Percentiles rank a stretch among this genome's conserved stretches.
These are phyloP conservation scores for Ceratobasidium sp. DNA, from an alignment of 1,284 basidiomycete genomes.

Conservation along the genomic window DNA sequence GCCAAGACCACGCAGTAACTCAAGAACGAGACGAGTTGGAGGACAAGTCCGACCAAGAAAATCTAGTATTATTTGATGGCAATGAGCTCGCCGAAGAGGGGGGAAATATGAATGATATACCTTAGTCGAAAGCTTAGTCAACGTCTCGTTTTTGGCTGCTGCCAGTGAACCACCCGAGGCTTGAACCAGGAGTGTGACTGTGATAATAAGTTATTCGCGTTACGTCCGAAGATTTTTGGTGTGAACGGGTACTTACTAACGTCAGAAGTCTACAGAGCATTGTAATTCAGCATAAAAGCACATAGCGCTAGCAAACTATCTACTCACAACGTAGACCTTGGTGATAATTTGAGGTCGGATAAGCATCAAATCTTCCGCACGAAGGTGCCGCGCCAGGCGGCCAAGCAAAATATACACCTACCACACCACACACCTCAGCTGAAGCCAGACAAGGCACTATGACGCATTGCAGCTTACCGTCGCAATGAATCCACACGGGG, in stretches of 20 bases:
- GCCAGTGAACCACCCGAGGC: neutral
- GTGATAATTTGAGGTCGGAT: constrained; percentile 15
- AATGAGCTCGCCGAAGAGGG: neutral
- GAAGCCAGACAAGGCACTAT: no score
- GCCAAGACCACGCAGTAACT: constrained; percentile 57
- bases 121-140: neutral
- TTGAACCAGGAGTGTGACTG: constrained; percentile 33
- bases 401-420: constrained; percentile 36
- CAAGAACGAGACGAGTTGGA: constrained; percentile 57
- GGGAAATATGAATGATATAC: neutral
- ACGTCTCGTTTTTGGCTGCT: neutral
- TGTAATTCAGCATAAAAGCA: neutral
- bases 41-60: constrained; percentile 55
- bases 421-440: no score
- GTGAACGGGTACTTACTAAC: neutral
- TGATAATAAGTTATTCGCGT: neutral
- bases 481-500: constrained; percentile 28
- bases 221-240: no score
- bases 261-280: constrained; percentile 21
- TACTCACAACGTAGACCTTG: constrained; percentile 22
- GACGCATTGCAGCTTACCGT: no score
- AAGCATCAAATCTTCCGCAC: constrained; percentile 19
- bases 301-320: neutral
- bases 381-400: neutral
- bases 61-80: constrained; percentile 48